Conservation (phyloP, 2,329 filamentous ascomycete genomes). For the Colletotrichum orchidophilum region DNA sequence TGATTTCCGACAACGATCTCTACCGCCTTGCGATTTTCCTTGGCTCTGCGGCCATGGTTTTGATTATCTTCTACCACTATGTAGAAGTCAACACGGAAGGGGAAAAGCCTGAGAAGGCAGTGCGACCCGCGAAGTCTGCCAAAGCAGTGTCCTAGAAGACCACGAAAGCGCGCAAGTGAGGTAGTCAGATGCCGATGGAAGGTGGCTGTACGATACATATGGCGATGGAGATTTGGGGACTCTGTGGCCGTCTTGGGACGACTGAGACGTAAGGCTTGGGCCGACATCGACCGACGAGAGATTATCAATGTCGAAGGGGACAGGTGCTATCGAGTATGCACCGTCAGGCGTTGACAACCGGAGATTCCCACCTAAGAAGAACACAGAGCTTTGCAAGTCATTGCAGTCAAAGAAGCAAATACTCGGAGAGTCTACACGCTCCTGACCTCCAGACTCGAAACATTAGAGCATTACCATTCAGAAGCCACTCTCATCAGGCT, state of each 20-base stretch:
- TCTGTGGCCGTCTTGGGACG: neutral
- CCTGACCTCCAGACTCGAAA: neutral
- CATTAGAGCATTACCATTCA: neutral
- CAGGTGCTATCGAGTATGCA: neutral
- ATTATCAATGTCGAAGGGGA: neutral
- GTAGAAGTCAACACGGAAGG: constrained; percentile 82
- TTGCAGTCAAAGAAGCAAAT: neutral
- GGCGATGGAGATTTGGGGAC: neutral
- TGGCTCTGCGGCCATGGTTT: constrained; percentile 86
- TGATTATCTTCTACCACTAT: constrained; percentile 96
- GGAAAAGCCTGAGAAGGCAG: constrained; percentile 31
- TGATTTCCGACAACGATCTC: constrained; percentile 95
- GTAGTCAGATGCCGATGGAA: neutral
- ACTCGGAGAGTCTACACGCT: neutral
- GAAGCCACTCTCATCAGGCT: neutral
- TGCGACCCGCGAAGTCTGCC: constrained; percentile 19
- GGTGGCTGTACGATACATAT: neutral
- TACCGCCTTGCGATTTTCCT: constrained; percentile 94
- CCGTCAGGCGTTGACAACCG: neutral
- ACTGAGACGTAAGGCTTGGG: neutral
- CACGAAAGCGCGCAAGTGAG: neutral
- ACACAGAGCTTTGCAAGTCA: neutral
- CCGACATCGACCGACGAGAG: neutral
- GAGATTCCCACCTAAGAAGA: neutral
- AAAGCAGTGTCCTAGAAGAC: constrained; percentile 20